phyloP scores from a whole-genome alignment of 352 stramenopile genomes.

The Pythium aquatile region DNA sequence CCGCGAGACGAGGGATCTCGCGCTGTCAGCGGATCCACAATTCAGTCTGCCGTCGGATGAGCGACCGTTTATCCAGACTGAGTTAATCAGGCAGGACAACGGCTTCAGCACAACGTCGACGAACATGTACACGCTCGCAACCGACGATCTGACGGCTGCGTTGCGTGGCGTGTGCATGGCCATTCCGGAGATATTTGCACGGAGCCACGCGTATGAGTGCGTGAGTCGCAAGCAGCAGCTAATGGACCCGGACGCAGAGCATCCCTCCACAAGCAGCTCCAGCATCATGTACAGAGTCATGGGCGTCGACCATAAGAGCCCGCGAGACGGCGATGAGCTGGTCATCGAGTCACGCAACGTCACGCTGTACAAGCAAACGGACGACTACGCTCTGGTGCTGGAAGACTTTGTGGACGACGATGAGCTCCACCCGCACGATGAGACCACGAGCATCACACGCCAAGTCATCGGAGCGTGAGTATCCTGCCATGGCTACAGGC shows the following conservation, averaged over 20 bases:
- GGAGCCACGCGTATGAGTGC: too few species aligned
- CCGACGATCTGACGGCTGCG: conserved; percentile 22
- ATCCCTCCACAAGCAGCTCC: too few species aligned
- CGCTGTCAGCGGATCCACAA: background rate
- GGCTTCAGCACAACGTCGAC: conserved; percentile 23
- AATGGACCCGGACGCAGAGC: too few species aligned
- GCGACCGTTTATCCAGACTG: background rate
- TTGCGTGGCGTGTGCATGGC: conserved; percentile 25
- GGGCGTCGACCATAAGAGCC: too few species aligned
- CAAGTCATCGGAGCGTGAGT: conserved; percentile 38
- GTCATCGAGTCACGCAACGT: conserved; percentile 6
- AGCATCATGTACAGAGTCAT: too few species aligned
- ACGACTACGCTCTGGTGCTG: conserved; percentile 20
- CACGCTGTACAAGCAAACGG: conserved; percentile 19
- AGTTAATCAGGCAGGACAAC: background rate
- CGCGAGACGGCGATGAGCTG: background rate
- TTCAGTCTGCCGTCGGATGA: background rate
- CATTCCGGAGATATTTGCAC: background rate
- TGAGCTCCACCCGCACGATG: conserved; percentile 29
- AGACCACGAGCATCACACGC: conserved; percentile 31
- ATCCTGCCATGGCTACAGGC: too few species aligned
- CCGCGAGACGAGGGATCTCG: background rate
- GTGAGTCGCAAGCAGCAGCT: too few species aligned
- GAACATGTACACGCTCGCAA: conserved; percentile 35
- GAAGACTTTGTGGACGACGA: conserved; percentile 40